These are phyloP conservation scores for Cladosporium sp. DNA, from an alignment of 2,329 filamentous ascomycete genomes.

Conservation along the genomic window DNA sequence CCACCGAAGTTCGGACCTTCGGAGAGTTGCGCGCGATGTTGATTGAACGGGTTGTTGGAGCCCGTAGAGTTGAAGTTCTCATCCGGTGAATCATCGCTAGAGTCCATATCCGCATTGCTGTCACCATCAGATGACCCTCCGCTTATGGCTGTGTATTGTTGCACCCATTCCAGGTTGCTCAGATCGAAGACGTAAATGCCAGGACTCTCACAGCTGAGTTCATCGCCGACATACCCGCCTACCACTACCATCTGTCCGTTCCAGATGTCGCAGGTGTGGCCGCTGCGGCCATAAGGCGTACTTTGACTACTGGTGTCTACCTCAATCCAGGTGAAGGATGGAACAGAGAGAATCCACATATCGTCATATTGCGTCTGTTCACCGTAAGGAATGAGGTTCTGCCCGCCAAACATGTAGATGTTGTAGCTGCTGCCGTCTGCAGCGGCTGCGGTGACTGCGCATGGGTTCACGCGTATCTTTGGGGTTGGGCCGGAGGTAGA, in stretches of 20 bases:
- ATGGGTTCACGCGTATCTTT: conserved; percentile 58
- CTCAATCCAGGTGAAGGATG: conserved; percentile 74
- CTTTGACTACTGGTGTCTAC: conserved; percentile 50
- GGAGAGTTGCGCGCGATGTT: conserved; percentile 46
- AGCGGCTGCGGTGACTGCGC: conserved; percentile 67
- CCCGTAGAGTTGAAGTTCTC: conserved; percentile 26
- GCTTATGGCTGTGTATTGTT: conserved; percentile 61
- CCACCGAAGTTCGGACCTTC: conserved; percentile 47
- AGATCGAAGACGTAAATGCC: conserved; percentile 75
- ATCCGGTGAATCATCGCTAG: neutral
- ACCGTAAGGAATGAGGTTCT: conserved; percentile 62
- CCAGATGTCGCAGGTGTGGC: conserved; percentile 73
- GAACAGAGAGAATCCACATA: conserved; percentile 75
- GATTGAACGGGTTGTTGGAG: conserved; percentile 41
- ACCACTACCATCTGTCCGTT: conserved; percentile 76
- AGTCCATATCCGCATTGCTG: conserved; percentile 13
- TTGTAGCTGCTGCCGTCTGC: conserved; percentile 64
- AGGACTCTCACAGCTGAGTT: conserved; percentile 60
- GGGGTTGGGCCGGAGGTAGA: conserved; percentile 57
- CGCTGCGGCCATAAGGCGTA: conserved; percentile 57
- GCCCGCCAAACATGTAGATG: conserved; percentile 73
- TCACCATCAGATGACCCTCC: conserved; percentile 42
- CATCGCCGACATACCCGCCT: conserved; percentile 62
- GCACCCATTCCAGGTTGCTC: conserved; percentile 63
- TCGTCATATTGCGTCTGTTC: conserved; percentile 61